phyloP scores from a whole-genome alignment of 768 basidiomycete genomes.

The Dentipellis sp. region DNA sequence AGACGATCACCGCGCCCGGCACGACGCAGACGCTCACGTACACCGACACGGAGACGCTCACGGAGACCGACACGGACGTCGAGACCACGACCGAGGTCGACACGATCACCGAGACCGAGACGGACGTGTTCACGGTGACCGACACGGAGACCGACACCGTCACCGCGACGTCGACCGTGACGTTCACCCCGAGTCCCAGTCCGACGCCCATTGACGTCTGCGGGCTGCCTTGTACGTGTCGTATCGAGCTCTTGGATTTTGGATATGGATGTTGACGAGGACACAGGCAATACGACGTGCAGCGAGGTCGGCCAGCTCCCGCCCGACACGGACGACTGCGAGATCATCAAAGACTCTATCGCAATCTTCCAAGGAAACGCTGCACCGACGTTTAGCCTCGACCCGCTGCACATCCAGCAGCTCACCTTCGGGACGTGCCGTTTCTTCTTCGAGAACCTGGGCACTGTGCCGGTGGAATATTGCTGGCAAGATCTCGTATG shows the following conservation, averaged over 20 bases:
- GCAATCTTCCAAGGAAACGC: slow-evolving; percentile 11
- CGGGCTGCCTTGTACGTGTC: slow-evolving; percentile 9
- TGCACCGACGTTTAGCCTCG: slow-evolving; percentile 8
- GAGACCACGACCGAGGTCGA: not conserved
- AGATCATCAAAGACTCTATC: slow-evolving; percentile 11
- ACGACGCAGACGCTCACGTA: not conserved
- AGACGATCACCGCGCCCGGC: not conserved
- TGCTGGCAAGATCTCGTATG: slow-evolving; percentile 15
- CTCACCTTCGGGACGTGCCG: slow-evolving; percentile 18
- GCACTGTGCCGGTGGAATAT: slow-evolving; percentile 11
- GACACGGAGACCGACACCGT: slow-evolving; percentile 5
- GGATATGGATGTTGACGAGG: not conserved
- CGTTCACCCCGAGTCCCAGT: not conserved
- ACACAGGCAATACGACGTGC: slow-evolving; percentile 6
- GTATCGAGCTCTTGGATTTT: not conserved
- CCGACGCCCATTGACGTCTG: slow-evolving; percentile 9
- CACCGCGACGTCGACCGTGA: slow-evolving; percentile 4
- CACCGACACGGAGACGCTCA: not conserved
- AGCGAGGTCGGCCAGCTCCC: slow-evolving; percentile 11
- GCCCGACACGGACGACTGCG: slow-evolving; percentile 13
- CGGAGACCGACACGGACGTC: not conserved
- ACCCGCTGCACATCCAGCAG: slow-evolving; percentile 11
- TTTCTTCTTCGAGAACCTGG: slow-evolving; percentile 18
- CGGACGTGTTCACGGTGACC: not conserved
- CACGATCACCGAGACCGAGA: not conserved